phyloP scores from a whole-genome alignment of 164 flowering plant genomes.

The Sedum album region DNA sequence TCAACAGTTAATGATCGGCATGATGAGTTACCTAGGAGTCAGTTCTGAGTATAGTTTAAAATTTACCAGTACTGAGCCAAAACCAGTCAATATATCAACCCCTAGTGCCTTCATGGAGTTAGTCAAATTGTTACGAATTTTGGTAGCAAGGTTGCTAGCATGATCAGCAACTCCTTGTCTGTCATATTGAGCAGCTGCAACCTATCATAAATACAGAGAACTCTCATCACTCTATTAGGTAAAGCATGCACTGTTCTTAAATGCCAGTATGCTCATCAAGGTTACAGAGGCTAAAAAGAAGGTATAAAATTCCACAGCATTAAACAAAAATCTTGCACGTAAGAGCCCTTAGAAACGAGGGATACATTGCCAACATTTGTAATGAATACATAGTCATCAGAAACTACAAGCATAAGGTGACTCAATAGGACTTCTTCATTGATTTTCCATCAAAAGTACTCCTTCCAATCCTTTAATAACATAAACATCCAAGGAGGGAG shows the following conservation, averaged over 20 bases:
- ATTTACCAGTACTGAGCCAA: constrained; percentile 78
- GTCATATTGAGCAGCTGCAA: constrained; percentile 86
- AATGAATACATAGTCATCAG: not conserved
- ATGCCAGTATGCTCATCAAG: not conserved
- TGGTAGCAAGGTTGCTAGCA: constrained; percentile 88
- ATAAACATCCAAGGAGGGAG: not conserved
- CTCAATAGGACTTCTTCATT: not conserved
- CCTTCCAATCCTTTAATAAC: not conserved
- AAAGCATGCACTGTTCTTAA: not conserved
- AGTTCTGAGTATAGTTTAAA: not conserved
- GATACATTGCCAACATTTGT: not conserved
- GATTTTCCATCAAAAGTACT: not conserved
- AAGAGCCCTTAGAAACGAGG: not conserved
- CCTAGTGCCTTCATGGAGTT: constrained; percentile 94
- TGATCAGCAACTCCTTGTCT: constrained; percentile 96
- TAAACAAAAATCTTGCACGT: not conserved
- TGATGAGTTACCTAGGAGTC: not conserved
- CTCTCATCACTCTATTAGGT: not conserved
- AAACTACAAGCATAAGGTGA: not conserved
- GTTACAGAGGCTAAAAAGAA: not conserved
- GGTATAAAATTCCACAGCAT: not conserved
- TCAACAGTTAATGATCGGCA: not conserved
- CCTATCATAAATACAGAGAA: constrained; percentile 29
- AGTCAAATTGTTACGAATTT: constrained; percentile 79
- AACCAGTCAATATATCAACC: constrained; percentile 89